These are phyloP conservation scores for Sergeia podlipaevii DNA, from an alignment of 208 protist species.

Conservation along the genomic window DNA sequence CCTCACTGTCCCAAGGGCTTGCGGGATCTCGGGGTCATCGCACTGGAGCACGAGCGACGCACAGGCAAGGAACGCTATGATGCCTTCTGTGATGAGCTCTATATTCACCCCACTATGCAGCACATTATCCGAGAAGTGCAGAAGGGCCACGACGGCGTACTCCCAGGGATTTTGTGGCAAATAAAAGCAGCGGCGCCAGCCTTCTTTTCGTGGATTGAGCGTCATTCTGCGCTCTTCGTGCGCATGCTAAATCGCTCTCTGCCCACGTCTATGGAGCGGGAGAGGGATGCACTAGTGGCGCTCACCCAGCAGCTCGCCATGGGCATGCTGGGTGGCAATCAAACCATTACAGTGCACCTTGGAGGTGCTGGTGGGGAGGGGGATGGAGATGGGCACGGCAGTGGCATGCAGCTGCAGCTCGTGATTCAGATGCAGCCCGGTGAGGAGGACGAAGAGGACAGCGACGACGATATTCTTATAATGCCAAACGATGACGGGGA, in stretches of 20 bases:
- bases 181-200: slow-evolving; percentile 31
- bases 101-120: slow-evolving; percentile 49
- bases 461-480: no score
- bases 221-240: slow-evolving; percentile 44
- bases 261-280: slow-evolving; percentile 1
- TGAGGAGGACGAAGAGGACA: background rate
- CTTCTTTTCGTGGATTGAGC: slow-evolving; percentile 54
- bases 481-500: background rate
- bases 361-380: no score
- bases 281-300: background rate
- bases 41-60: no score
- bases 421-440: slow-evolving; percentile 6
- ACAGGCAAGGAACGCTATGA: background rate
- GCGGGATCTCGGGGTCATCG: slow-evolving; percentile 13
- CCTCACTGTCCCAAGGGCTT: slow-evolving; percentile 40
- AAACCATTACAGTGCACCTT: no score
- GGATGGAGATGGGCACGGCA: no score
- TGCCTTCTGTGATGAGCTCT: slow-evolving; percentile 14
- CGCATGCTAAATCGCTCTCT: slow-evolving; percentile 3
- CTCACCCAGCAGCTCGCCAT: background rate
- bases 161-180: slow-evolving; percentile 40
- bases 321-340: slow-evolving; percentile 3
- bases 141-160: slow-evolving; percentile 25
- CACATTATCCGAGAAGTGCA: slow-evolving; percentile 48
- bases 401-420: slow-evolving; percentile 6